Base-by-base conservation (phyloP, 305 asterid species). In the Fraxinus floribunda region DNA sequence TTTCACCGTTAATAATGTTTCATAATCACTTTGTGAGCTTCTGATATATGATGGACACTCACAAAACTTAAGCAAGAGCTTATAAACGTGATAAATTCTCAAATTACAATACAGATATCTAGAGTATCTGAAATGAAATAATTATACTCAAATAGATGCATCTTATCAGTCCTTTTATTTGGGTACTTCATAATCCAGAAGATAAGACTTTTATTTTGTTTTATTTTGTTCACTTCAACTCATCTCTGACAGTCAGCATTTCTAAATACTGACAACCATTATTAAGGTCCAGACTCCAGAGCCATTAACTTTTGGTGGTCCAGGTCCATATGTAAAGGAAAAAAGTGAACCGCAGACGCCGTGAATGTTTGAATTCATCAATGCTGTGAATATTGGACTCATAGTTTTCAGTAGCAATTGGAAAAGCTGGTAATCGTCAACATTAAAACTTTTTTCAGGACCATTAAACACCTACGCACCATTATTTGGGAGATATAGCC, bases 41-140 rank as follows among this genome's bases (percentile, higher is more conserved):
- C 49, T 7, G 39, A 5, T 4, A 22, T 68, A 81, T 4, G 41
- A 38, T 80, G 57, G 7, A 75, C 78, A n/a, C 13, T 36, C 3
- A 15, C 5, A 80, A 71, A 73, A 30, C 41, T 72, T 32, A 84
- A 71, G 77, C 80, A 79, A 22, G 41, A 79, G 81, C 82, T 46
- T 55, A 26, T 24, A 52, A 81, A 75, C 68, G 81, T 52, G 84
- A 84, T 75, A 62, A 18, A 71, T 24, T 82, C 72, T 80, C 68
- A 15, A 71, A 68, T 32, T 34, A 71, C 76, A 71, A 16, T 34
- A 71, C 24, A 71, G 11, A 71, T 34, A 34, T 71, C 44, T 71
- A 9, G 76, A 71, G 76, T 34, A 16, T 30, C 15, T 35, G 26
- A 34, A 16, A 72, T 16, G 15, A 35, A 72, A 72, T 35, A 35